Evolutionary conservation across 495 filamentous ascomycete species (phyloP).

Genomic region (Collariella sp.): DNA sequence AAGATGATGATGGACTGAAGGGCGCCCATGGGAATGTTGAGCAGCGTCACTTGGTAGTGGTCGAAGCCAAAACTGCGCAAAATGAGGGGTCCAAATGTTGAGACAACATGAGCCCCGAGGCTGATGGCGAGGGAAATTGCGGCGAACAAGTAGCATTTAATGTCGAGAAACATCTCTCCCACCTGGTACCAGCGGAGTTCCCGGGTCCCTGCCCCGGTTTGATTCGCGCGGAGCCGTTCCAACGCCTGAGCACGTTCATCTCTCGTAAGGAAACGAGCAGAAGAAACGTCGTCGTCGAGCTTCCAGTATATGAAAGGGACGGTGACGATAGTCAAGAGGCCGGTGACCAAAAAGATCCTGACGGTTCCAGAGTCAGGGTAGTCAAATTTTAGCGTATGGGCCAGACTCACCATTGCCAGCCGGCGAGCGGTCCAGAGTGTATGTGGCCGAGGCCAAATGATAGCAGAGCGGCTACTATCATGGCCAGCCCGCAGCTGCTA

Average conservation of each 20-base stretch:
- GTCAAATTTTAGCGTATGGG: not conserved
- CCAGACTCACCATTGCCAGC: slow-evolving; percentile 52
- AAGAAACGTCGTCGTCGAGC: slow-evolving; percentile 44
- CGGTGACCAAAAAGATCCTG: slow-evolving; percentile 58
- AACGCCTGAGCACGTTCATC: slow-evolving; percentile 39
- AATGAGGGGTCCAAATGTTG: slow-evolving; percentile 53
- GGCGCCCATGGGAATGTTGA: slow-evolving; percentile 56
- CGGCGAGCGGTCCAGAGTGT: slow-evolving; percentile 38
- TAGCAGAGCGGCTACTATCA: slow-evolving; percentile 53
- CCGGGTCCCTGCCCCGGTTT: slow-evolving; percentile 48
- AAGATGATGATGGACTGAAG: slow-evolving; percentile 51
- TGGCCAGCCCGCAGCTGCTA: slow-evolving; percentile 52
- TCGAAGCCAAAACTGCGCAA: slow-evolving; percentile 52
- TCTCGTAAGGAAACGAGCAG: slow-evolving; percentile 46
- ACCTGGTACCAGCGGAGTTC: slow-evolving; percentile 43
- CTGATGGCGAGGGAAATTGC: slow-evolving; percentile 51
- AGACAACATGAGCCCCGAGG: slow-evolving; percentile 52
- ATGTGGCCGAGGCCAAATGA: slow-evolving; percentile 55
- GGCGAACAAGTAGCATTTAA: slow-evolving; percentile 42
- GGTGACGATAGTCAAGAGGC: slow-evolving; percentile 47
- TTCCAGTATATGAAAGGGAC: slow-evolving; percentile 42
- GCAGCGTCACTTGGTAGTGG: slow-evolving; percentile 49
- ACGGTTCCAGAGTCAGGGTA: slow-evolving; percentile 15
- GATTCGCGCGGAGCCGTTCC: slow-evolving; percentile 44
- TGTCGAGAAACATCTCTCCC: slow-evolving; percentile 34